Percentiles rank a stretch among this genome's conserved stretches.
These are phyloP conservation scores for Daedaleopsis sinensis DNA, from an alignment of 768 basidiomycete genomes.

Conservation along the genomic window DNA sequence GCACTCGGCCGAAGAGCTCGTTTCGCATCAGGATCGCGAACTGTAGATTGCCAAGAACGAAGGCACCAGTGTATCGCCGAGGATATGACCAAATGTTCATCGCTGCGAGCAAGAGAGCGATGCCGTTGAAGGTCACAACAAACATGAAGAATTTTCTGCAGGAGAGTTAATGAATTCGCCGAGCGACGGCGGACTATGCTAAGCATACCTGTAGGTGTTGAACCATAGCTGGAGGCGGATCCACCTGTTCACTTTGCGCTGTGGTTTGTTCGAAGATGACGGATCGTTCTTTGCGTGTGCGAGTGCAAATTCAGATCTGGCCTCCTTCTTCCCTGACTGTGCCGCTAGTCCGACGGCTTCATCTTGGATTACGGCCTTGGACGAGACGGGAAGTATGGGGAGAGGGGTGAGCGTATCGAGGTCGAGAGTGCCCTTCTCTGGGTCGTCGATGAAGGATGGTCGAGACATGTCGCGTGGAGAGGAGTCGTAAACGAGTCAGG, in stretches of 20 bases:
- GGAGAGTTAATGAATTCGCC: neutral
- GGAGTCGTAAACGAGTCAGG: neutral
- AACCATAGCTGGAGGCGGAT: conserved; percentile 39
- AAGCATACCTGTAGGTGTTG: conserved; percentile 39
- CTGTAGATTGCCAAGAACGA: conserved; percentile 44
- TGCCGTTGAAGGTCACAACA: conserved; percentile 35
- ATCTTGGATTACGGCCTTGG: conserved; percentile 12
- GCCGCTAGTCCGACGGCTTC: conserved; percentile 10
- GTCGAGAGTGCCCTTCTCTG: conserved; percentile 34
- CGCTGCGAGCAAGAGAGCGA: conserved; percentile 36
- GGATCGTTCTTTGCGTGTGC: conserved; percentile 23
- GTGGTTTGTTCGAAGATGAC: conserved; percentile 17
- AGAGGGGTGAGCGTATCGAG: conserved; percentile 23
- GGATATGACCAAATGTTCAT: conserved; percentile 39
- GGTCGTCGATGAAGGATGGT: conserved; percentile 27
- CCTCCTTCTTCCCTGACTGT: conserved; percentile 19
- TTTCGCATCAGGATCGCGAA: conserved; percentile 46
- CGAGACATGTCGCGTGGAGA: conserved; percentile 23
- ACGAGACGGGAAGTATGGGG: conserved; percentile 16
- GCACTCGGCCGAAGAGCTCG: conserved; percentile 42
- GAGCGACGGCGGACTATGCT: neutral
- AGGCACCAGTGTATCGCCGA: conserved; percentile 38
- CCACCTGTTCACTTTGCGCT: conserved; percentile 30
- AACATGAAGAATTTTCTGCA: conserved; percentile 40
- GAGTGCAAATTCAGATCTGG: conserved; percentile 19